These are phyloP conservation scores for Waltiozyma sp. DNA, from an alignment of 1,139 yeast species.

Conservation along the genomic window DNA sequence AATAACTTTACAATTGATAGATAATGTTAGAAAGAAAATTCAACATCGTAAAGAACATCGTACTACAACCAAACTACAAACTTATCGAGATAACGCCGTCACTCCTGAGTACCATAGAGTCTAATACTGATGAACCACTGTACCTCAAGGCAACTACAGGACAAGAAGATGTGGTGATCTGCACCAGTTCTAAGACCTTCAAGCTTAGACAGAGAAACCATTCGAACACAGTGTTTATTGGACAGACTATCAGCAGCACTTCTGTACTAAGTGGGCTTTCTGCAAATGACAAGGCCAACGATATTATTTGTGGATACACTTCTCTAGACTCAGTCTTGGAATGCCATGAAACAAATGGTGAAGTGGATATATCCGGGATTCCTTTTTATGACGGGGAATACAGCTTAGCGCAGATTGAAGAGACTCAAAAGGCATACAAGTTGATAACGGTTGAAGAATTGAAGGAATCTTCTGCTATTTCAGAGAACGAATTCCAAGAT, in stretches of 20 bases:
- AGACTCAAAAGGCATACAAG: background rate
- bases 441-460: slow-evolving; percentile 29
- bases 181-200: slow-evolving; percentile 51
- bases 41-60: background rate
- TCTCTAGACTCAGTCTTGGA: slow-evolving; percentile 41
- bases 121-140: slow-evolving; percentile 22
- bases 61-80: slow-evolving; percentile 30
- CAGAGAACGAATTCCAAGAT: slow-evolving; percentile 38
- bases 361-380: slow-evolving; percentile 30
- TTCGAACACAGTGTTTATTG: slow-evolving; percentile 63
- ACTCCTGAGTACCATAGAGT: slow-evolving; percentile 33
- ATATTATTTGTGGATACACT: slow-evolving; percentile 29
- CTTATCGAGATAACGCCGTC: slow-evolving; percentile 51
- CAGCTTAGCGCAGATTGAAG: slow-evolving; percentile 4
- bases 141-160: slow-evolving; percentile 36
- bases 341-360: slow-evolving; percentile 31
- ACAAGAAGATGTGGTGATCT: slow-evolving; percentile 44
- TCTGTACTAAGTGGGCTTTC: slow-evolving; percentile 29
- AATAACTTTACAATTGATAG: no score
- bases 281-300: slow-evolving; percentile 20
- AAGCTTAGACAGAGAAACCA: slow-evolving; percentile 71
- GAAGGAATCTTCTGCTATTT: slow-evolving; percentile 40
- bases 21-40: background rate
- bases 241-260: slow-evolving; percentile 19
- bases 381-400: slow-evolving; percentile 39